A percentile compares a stretch with the other conserved stretches of the same genome.
phyloP scores from a whole-genome alignment of 169 alveolate genomes.

The Plasmodium relictum region DNA sequence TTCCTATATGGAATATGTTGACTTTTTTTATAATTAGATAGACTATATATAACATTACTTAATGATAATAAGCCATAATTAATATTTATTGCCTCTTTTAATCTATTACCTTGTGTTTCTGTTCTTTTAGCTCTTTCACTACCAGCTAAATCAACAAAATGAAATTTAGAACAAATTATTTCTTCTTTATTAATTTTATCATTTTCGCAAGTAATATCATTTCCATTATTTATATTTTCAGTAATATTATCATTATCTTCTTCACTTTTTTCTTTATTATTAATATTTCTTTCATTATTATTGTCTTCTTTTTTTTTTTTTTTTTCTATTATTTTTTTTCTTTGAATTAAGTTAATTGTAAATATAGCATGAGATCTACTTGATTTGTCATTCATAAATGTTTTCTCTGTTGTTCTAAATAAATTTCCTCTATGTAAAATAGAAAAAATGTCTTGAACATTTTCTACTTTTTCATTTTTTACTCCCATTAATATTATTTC shows the following conservation, averaged over 20 bases:
- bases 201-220: slow-evolving; percentile 84
- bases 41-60: slow-evolving; percentile 79
- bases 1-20: slow-evolving; percentile 67
- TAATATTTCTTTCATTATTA: not conserved
- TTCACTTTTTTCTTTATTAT: slow-evolving; percentile 63
- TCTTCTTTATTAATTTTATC: slow-evolving; percentile 82
- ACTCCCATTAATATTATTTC: slow-evolving; percentile 69
- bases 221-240: slow-evolving; percentile 85
- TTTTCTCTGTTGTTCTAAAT: slow-evolving; percentile 72
- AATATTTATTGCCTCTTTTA: slow-evolving; percentile 87
- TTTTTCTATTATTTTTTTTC: slow-evolving; percentile 11
- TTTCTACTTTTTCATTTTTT: slow-evolving; percentile 43
- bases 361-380: slow-evolving; percentile 95
- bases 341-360: slow-evolving; percentile 89
- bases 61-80: slow-evolving; percentile 82
- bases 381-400: slow-evolving; percentile 91
- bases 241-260: slow-evolving; percentile 82
- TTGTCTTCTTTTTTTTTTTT: not conserved
- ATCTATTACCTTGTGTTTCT: slow-evolving; percentile 90
- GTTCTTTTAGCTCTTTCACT: slow-evolving; percentile 79
- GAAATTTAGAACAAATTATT: slow-evolving; percentile 27
- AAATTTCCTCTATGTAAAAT: slow-evolving; percentile 51
- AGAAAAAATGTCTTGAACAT: slow-evolving; percentile 27
- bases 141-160: slow-evolving; percentile 77
- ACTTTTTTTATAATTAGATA: slow-evolving; percentile 83